Evolutionary conservation across 371 early-diverging fungal species (phyloP).

Genomic region (Lichtheimia ramosa): DNA sequence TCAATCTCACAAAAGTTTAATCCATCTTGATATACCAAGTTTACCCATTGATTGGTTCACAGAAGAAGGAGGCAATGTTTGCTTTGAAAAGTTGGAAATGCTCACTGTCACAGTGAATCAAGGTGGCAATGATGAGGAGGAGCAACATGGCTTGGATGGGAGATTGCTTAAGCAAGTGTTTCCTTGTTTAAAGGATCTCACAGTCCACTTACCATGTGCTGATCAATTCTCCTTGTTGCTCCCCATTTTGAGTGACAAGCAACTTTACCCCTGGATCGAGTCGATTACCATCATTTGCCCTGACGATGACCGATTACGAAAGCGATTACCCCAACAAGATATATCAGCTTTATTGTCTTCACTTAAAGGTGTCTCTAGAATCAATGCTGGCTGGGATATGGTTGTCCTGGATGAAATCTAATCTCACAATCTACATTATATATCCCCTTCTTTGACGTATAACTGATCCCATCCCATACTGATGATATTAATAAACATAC

Average conservation of each 20-base stretch:
- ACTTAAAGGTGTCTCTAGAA: slow-evolving; percentile 28
- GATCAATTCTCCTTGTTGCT: slow-evolving; percentile 11
- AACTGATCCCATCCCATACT: too few relatives aligned
- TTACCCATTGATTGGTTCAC: background rate
- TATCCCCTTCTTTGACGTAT: too few relatives aligned
- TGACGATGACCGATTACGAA: slow-evolving; percentile 17
- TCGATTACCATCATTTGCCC: slow-evolving; percentile 21
- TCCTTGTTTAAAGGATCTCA: slow-evolving; percentile 23
- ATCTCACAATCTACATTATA: background rate
- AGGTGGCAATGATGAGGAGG: too few relatives aligned
- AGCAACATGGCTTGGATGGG: too few relatives aligned
- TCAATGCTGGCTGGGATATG: slow-evolving; percentile 44
- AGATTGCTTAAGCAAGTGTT: slow-evolving; percentile 13
- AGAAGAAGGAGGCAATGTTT: background rate
- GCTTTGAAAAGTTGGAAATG: background rate
- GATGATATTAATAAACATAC: too few relatives aligned
- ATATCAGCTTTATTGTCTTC: slow-evolving; percentile 20
- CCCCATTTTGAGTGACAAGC: slow-evolving; percentile 20
- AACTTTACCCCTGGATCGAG: slow-evolving; percentile 36
- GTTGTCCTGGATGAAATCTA: slow-evolving; percentile 22
- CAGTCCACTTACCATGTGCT: slow-evolving; percentile 15
- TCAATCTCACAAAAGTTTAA: too few relatives aligned
- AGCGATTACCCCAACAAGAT: slow-evolving; percentile 20
- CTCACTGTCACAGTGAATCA: background rate
- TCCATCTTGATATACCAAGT: background rate